These are phyloP conservation scores for Colletotrichum graminicola DNA, from an alignment of 2,329 filamentous ascomycete genomes.

Conservation along the genomic window DNA sequence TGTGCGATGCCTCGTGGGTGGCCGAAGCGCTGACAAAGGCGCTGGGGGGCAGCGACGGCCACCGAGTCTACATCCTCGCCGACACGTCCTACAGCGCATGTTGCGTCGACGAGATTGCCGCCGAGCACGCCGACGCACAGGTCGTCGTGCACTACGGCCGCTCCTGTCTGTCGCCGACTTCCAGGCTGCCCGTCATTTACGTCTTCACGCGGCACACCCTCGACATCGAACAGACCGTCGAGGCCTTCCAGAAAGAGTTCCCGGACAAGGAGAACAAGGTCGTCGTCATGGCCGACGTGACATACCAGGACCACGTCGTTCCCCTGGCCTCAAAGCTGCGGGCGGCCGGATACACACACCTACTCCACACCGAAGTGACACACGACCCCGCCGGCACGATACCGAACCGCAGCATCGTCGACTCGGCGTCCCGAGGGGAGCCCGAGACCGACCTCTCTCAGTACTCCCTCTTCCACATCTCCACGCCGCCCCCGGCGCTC, in stretches of 20 bases:
- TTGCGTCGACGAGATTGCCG: conserved; percentile 96
- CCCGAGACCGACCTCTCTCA: conserved; percentile 64
- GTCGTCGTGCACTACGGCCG: conserved; percentile 95
- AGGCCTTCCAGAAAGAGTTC: conserved; percentile 78
- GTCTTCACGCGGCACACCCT: conserved; percentile 85
- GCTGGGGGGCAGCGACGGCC: conserved; percentile 46
- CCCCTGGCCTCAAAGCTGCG: conserved; percentile 67
- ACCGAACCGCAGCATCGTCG: conserved; percentile 80
- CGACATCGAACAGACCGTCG: conserved; percentile 66
- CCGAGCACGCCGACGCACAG: conserved; percentile 91
- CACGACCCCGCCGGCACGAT: conserved; percentile 84
- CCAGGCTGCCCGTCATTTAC: conserved; percentile 87
- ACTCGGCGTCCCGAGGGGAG: conserved; percentile 43
- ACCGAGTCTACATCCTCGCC: conserved; percentile 82
- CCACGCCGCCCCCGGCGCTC: conserved; percentile 82
- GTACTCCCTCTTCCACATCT: conserved; percentile 87
- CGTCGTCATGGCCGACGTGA: conserved; percentile 90
- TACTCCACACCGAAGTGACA: conserved; percentile 78
- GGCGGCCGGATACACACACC: conserved; percentile 74
- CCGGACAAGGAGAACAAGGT: conserved; percentile 72
- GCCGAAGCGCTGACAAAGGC: conserved; percentile 70
- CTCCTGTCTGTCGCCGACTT: conserved; percentile 91
- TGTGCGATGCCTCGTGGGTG: conserved; percentile 85
- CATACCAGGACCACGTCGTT: conserved; percentile 81
- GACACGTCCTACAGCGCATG: conserved; percentile 98